Evolutionary conservation across 331 rosid genomes (phyloP), one percentile per base, ranked within the genome.

Genomic region (Quercus phellos): DNA sequence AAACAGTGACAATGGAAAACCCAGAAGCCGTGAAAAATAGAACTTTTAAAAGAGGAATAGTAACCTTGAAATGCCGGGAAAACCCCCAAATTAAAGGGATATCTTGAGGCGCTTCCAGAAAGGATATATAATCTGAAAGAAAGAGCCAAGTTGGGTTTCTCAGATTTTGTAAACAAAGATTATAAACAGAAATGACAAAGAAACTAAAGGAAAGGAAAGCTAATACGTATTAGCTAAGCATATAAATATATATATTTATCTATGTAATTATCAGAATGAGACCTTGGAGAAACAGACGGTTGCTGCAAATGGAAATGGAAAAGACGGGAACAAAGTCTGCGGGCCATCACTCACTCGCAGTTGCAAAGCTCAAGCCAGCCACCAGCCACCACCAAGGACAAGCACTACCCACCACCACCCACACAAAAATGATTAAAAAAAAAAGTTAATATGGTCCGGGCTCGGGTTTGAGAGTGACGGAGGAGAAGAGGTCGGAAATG

Each of bases 51-150:
- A 10, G 26, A 16, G 51, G 34, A 77, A 67, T 43, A 46, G 84
- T 72, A 61, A 89, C 93, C 97, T 85, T 88, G 98, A 84, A 85
- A 84, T 26, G 73, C 77, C 69, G 78, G 69, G 51, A 58, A 68
- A 68, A 82, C 72, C 54, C 80, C 82, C 73, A 16, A 68, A 29
- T 5, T 16, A 46, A 51, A 50, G 34, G 73, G 80, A 74, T 76
- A 70, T 58, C 35, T 56, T 26, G 80, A 82, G 10, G 72, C 18
- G 46, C 51, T 50, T 51, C 77, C n/a, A 55, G 21, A 59, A 42
- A 75, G 63, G 14, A 56, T 59, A 54, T 75, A 63, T 19, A 84
- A 79, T 74, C 92, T 92, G 88, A 73, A 85, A 79, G 58, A 22
- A 38, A 55, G 78, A 38, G 74, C 70, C 5, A 76, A 5, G 72